phyloP scores from a whole-genome alignment of 139 green algal genomes.

The Chlamydomonas schloesseri region DNA sequence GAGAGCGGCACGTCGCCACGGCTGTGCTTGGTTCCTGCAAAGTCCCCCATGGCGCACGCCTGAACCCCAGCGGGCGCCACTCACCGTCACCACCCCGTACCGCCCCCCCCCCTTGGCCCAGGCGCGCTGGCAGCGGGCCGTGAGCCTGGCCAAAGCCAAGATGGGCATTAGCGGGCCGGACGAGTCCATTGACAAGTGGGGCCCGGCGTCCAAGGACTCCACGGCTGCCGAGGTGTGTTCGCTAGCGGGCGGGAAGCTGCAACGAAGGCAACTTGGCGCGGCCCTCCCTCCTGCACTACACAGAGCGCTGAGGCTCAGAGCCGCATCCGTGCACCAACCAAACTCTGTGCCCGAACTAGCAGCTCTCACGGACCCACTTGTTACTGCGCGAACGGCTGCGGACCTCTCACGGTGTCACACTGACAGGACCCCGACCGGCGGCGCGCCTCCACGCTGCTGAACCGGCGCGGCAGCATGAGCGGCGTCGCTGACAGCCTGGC shows the following conservation, averaged over 20 bases:
- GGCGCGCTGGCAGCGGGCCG: conserved; percentile 35
- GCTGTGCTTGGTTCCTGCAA: too few relatives aligned
- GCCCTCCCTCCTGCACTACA: not conserved
- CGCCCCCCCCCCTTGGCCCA: not conserved
- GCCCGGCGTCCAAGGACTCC: not conserved
- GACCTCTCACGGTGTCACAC: too few relatives aligned
- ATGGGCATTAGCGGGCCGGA: conserved; percentile 29
- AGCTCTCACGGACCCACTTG: too few relatives aligned
- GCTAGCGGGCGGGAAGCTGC: too few relatives aligned
- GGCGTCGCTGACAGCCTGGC: not conserved
- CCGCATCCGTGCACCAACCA: not conserved
- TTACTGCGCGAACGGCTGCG: too few relatives aligned
- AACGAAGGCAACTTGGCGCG: too few relatives aligned
- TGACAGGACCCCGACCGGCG: not conserved
- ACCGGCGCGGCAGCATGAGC: not conserved
- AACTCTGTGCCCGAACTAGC: not conserved
- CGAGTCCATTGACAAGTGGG: conserved; percentile 9
- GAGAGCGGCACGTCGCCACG: too few relatives aligned
- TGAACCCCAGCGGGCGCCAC: not conserved
- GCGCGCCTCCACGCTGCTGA: not conserved
- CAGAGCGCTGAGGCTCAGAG: not conserved
- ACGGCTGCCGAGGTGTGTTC: too few relatives aligned
- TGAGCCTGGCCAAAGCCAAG: not conserved
- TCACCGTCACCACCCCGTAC: too few relatives aligned
- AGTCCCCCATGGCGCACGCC: too few relatives aligned